Base-by-base conservation (phyloP, 2,329 filamentous ascomycete species). In the Penicillium psychrosexuale region DNA sequence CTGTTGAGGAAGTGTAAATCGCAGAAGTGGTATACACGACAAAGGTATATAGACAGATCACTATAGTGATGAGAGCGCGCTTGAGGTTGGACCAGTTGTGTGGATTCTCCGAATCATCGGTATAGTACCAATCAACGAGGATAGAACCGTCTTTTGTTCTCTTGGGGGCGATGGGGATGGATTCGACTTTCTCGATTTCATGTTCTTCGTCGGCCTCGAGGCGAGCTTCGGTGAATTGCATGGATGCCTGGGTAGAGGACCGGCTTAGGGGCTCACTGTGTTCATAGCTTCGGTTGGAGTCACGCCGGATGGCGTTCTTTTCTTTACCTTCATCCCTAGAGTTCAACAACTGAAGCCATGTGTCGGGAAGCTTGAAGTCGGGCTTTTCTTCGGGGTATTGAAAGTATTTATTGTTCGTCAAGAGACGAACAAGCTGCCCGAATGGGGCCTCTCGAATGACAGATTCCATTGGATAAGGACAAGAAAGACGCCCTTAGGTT, bases 351-450 rank as follows among this genome's bases (percentile, higher is more conserved):
- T 61, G 38, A 8, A 62, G 47, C 57, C 62, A 66, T 59, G 56
- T 33, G 13, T 65, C 61, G 0, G 67, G 69, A n/a, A 65, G 60
- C 42, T 65, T 47, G 49, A 70, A 72, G 46, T 58, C 66, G 11
- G 67, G 54, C 46, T 59, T 60, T 51, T 77, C 75, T 67, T 81
- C 79, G 30, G 73, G 71, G 55, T 79, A 81, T 53, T 73, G 63
- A 30, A 80, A 70, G 34, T 75, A 65, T 51, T 73, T 73, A 43
- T 76, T 76, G 1, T 69, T 59, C 3, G 77, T 76, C 15, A 77
- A 51, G 34, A 71, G 73, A 17, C 78, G 73, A n/a, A 80, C 56
- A 15, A 77, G 22, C 61, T 79, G 77, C 51, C 78, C 78, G 45
- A 80, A 72, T 11, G 76, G 70, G 28, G 78, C 74, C 52, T 80